Base-by-base conservation (phyloP, 2,329 filamentous ascomycete genomes). In the Aspergillus uvarum region DNA sequence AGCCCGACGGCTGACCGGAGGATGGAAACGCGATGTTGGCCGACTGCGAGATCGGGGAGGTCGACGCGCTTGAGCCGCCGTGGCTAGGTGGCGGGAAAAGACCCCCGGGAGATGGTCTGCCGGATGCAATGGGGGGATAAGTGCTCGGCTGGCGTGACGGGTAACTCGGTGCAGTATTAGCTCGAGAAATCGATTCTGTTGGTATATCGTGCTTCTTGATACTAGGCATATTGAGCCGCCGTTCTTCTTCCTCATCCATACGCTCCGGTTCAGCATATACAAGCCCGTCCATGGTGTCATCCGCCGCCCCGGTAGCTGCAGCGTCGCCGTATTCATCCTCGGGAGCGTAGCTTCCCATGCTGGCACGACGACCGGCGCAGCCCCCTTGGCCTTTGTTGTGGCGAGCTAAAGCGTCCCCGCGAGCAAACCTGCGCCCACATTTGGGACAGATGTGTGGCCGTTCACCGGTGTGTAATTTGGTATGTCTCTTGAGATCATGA, bases 371-470 rank as follows among this genome's bases (percentile, higher is more conserved):
- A 59, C 95, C 95, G 12, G 96, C 95, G 77, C 95, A 99, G 51
- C 95, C 95, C 56, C 95, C 95, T 56, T 93, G 90, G 35, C 95
- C 95, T 77, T 98, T 98, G 73, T 91, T 96, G 74, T 99, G 95
- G 61, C 95, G 87, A 49, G 95, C 95, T 56, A 99, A 80, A 26
- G 95, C 95, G 81, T 99, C 95, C 12, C 95, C 95, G 65, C 95
- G 89, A 49, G 95, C 95, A 78, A 99, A 99, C 67, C 93, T 91
- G 63, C 95, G 87, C 66, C 96, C 92, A 74, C 95, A 99, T 74
- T 96, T 97, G 47, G 91, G 90, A 71, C 95, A 99, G 10, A 95
- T 90, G 70, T 99, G 95, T 12, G 93, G 93, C 70, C 96, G 89
- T 79, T 99, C 95, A 58, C 95, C 95, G 0, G 94, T 98, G 73